Evolutionary conservation across 768 basidiomycete genomes (phyloP).

Genomic region (Mycena floridula): DNA sequence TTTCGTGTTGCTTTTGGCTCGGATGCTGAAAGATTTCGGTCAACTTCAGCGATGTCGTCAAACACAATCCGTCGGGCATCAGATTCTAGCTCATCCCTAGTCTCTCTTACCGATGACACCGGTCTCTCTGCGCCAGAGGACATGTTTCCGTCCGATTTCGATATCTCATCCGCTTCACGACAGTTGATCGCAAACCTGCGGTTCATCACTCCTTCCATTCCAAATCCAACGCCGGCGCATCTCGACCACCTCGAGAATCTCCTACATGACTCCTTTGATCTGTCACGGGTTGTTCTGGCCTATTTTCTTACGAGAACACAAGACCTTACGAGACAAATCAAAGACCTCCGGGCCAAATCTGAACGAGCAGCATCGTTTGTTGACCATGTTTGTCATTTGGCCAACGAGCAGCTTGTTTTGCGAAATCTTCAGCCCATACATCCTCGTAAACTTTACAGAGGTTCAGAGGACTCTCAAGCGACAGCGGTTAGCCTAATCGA

Average conservation of each 20-base stretch:
- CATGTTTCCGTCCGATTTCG: constrained; percentile 35
- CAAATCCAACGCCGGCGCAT: constrained; percentile 29
- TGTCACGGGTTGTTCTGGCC: constrained; percentile 38
- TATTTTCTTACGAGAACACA: constrained; percentile 49
- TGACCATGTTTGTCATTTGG: constrained; percentile 35
- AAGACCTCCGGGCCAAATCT: constrained; percentile 37
- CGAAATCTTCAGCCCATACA: constrained; percentile 25
- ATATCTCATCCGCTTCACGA: constrained; percentile 37
- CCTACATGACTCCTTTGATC: constrained; percentile 40
- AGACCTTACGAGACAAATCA: constrained; percentile 44
- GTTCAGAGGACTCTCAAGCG: constrained; percentile 60
- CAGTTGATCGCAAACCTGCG: constrained; percentile 52
- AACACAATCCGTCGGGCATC: constrained; percentile 45
- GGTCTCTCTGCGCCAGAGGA: constrained; percentile 10
- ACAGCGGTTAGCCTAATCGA: constrained; percentile 38
- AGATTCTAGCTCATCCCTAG: constrained; percentile 45
- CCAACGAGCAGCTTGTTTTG: constrained; percentile 35
- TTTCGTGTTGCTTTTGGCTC: constrained; percentile 56
- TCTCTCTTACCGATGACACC: constrained; percentile 17
- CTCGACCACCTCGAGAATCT: constrained; percentile 38
- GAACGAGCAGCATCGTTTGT: constrained; percentile 38
- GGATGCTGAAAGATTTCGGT: constrained; percentile 39
- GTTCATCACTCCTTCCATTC: constrained; percentile 37
- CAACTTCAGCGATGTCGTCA: constrained; percentile 48
- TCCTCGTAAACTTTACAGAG: constrained; percentile 33